A percentile compares a stretch with the other conserved stretches of the same genome.
These are phyloP conservation scores for Neolentinus lepideus DNA, from an alignment of 1,284 basidiomycete species.

Conservation along the genomic window DNA sequence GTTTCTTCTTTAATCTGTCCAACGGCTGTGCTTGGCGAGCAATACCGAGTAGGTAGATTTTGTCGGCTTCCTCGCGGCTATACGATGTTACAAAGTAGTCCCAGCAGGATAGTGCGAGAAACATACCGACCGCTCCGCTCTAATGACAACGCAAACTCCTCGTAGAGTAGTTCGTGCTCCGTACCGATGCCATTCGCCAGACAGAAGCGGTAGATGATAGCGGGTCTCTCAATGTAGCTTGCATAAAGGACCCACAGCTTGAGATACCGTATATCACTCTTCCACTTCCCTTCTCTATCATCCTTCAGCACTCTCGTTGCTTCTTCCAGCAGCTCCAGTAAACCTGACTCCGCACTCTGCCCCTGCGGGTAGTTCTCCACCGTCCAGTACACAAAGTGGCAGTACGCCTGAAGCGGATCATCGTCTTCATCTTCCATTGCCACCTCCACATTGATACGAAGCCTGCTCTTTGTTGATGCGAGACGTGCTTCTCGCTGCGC, in stretches of 20 bases:
- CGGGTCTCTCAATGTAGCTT: constrained; percentile 67
- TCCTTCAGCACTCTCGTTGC: constrained; percentile 72
- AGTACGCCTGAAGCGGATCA: constrained; percentile 53
- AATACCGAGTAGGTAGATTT: constrained; percentile 83
- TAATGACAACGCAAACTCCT: constrained; percentile 81
- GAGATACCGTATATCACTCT: constrained; percentile 77
- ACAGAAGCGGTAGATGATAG: constrained; percentile 79
- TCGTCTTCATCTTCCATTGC: constrained; percentile 32
- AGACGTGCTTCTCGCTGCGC: constrained; percentile 64
- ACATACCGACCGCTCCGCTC: constrained; percentile 69
- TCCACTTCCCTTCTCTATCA: constrained; percentile 56
- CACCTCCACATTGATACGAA: constrained; percentile 45
- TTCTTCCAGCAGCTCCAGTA: constrained; percentile 77
- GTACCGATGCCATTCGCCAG: constrained; percentile 89
- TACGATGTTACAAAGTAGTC: not conserved
- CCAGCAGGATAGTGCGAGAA: constrained; percentile 9
- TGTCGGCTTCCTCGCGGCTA: constrained; percentile 83
- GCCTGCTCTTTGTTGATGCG: constrained; percentile 49
- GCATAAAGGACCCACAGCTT: constrained; percentile 92
- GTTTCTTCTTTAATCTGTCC: constrained; percentile 80
- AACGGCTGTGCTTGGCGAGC: constrained; percentile 75
- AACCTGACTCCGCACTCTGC: constrained; percentile 63
- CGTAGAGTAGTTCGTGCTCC: constrained; percentile 76
- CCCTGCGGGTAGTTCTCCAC: constrained; percentile 63
- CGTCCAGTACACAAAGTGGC: constrained; percentile 62